Conservation (phyloP, 1,284 basidiomycete species). For the Filobasidium uniguttulatum region DNA sequence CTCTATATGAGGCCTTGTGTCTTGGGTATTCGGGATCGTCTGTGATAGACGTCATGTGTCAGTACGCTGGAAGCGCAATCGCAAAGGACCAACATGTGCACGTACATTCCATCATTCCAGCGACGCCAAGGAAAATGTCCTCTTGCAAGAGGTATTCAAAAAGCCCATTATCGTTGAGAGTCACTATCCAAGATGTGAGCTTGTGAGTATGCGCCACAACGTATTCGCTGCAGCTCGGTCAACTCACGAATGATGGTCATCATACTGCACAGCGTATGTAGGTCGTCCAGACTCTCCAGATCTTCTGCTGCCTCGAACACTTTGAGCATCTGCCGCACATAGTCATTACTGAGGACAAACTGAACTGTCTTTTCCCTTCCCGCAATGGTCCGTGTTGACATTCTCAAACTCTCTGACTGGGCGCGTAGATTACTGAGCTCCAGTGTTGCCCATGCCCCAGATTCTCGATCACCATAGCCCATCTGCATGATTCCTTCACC, state of each 20-base stretch:
- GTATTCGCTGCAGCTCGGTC: background rate
- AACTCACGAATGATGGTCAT: conserved; percentile 88
- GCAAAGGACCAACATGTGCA: conserved; percentile 4
- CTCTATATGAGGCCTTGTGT: conserved; percentile 91
- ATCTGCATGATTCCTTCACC: background rate
- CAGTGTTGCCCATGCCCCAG: conserved; percentile 3
- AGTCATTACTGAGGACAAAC: conserved; percentile 39
- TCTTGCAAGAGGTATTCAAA: conserved; percentile 93
- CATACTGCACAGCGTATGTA: conserved; percentile 79
- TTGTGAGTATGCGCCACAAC: background rate
- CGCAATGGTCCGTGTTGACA: conserved; percentile 5
- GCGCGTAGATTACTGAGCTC: conserved; percentile 10
- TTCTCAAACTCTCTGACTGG: conserved; percentile 9
- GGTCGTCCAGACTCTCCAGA: conserved; percentile 69
- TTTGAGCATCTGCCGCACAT: conserved; percentile 71
- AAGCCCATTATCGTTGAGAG: conserved; percentile 86
- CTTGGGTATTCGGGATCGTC: conserved; percentile 93
- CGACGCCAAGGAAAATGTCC: conserved; percentile 78
- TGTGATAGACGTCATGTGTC: conserved; percentile 38
- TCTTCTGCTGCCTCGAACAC: conserved; percentile 83
- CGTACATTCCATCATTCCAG: conserved; percentile 91
- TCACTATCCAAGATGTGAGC: conserved; percentile 45
- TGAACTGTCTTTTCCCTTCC: conserved; percentile 15
- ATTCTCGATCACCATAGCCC: conserved; percentile 6
- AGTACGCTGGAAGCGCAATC: conserved; percentile 9